Evolutionary conservation across 106 monocot species (phyloP), one percentile per base, ranked within the genome.

Genomic region (Posidonia australis): DNA sequence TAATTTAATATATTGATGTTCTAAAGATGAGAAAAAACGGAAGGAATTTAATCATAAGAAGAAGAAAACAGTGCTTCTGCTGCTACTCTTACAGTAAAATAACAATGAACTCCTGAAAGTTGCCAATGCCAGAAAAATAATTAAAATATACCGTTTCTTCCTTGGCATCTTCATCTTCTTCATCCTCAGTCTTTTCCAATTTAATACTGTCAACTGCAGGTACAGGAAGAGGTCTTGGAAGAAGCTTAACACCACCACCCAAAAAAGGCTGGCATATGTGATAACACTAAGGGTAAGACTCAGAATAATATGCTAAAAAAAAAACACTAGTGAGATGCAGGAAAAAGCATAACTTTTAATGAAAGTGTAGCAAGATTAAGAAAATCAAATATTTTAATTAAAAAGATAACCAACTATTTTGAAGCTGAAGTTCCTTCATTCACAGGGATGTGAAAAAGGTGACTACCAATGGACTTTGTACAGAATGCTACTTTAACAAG

Each of bases 221-320:
- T 11, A 62, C 7, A n/a, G 61, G 44, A 18, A 62, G 21, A 20
- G 61, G 61, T 43, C 30, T 62, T 10, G 61, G 61, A 62, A 62
- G 61, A 62, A 62, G 61, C 61, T 29, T 62, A 1, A 0, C 61
- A 43, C 61, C 43, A 44, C 30, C 61, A 21, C 61, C 61, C 41
- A 31, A 43, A 42, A 36, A 31, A n/a, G 61, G 21, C 61, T 62
- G 61, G 5, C 28, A 58, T 58, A 49, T 2, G 12, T 9, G n/a
- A 49, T 11, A 49, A n/a, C 5, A 49, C n/a, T 9, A 17, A 49
- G 3, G n/a, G 48, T 49, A 17, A n/a, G 14, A n/a, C n/a, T 11
- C 5, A 17, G 48, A 49, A 55, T 53, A 25, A 26, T 4, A 12
- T 55, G 25, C 7, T 24, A 24, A 55, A 55, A 26, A 24, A 26